Evolutionary conservation across 495 filamentous ascomycete species (phyloP).

Genomic region (Annulohypoxylon stygium): DNA sequence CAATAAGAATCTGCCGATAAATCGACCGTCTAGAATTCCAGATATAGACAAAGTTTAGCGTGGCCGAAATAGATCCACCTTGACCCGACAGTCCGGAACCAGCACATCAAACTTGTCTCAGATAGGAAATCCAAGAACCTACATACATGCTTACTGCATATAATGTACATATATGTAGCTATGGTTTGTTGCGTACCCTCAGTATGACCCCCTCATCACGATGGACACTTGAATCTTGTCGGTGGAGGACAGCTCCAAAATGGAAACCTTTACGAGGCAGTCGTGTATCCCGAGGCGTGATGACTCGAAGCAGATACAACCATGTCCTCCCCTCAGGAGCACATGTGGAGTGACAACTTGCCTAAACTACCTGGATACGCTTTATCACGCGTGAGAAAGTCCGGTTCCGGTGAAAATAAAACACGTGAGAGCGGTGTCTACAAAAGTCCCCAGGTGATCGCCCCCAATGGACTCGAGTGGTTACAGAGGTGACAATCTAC

Average conservation of each 20-base stretch:
- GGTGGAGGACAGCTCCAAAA: constrained; percentile 2
- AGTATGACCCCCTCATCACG: constrained; percentile 2
- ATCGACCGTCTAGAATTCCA: constrained; percentile 14
- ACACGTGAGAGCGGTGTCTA: background rate
- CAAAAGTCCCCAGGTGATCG: background rate
- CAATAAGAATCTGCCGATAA: constrained; percentile 1
- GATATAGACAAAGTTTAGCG: constrained; percentile 29
- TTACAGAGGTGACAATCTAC: background rate
- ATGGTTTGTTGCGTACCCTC: constrained; percentile 17
- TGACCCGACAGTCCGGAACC: constrained; percentile 41
- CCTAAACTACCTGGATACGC: background rate
- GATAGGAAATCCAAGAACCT: constrained; percentile 23
- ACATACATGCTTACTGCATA: background rate
- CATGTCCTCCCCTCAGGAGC: background rate
- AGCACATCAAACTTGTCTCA: constrained; percentile 25
- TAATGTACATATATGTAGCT: no score
- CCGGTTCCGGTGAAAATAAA: background rate
- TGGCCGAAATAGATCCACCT: constrained; percentile 22
- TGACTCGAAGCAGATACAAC: constrained; percentile 7
- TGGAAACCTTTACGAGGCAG: constrained; percentile 2
- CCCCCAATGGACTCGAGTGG: background rate
- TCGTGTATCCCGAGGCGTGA: constrained; percentile 14
- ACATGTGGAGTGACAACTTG: background rate
- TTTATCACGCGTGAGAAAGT: background rate
- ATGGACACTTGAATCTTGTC: constrained; percentile 15